Evolutionary conservation across 2,329 filamentous ascomycete species (phyloP), one percentile per base, ranked within the genome.

Genomic region (Daldinia sp.): DNA sequence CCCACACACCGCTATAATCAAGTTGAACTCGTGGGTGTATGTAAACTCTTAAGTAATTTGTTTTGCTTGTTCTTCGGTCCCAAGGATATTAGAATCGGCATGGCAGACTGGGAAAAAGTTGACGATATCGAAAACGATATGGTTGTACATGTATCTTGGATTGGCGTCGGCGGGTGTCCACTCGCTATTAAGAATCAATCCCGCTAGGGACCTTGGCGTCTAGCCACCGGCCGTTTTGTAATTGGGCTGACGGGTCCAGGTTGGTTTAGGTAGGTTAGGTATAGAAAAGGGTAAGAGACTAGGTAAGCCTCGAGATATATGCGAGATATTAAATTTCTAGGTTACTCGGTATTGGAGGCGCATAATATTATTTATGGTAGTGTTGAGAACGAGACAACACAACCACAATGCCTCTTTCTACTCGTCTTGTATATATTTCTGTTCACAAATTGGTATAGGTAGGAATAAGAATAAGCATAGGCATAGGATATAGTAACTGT

Each of bases 181-280:
- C 60, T 69, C 56, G 63, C 44, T 48, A 61, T 57, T 46, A 54
- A 63, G 46, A 62, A 50, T 44, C 37, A 37, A 50, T 55, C 59
- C 60, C 60, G 37, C 67, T 62, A 64, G 37, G n/a, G 23, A 26
- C 18, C 67, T 70, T 70, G 67, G 67, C 67, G 46, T 60, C 35
- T 41, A 59, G 26, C 23, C 53, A 48, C 53, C 50, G 58, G 54
- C 42, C 33, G 51, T 63, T 66, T 69, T 53, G 60, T 61, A 54
- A 64, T 64, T 68, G 65, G 65, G 18, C 51, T 64, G 56, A 42
- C 18, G 46, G 23, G 30, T 28, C 35, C 39, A 10, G 41, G 54
- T 56, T 30, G 60, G 44, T 23, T 23, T 23, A 23, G 20, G 20
- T 23, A 23, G 20, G 20, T 28, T 55, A 35, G 54, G n/a, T 56